These are phyloP conservation scores for Moniliella sp. DNA, from an alignment of 1,284 basidiomycete genomes.

Conservation along the genomic window DNA sequence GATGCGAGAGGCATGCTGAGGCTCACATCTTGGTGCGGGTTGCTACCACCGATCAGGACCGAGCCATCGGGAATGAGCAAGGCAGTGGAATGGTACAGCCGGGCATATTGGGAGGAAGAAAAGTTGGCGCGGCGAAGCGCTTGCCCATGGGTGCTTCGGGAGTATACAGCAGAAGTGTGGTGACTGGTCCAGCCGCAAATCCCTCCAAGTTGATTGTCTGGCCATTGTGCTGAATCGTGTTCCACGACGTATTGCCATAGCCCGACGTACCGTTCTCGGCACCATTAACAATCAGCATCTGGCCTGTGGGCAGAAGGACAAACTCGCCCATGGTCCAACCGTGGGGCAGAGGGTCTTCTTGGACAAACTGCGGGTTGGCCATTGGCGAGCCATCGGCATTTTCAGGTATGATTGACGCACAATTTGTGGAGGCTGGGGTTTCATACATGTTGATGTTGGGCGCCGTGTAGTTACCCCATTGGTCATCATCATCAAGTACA, in stretches of 20 bases:
- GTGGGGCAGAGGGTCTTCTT: constrained; percentile 20
- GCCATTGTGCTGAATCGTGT: constrained; percentile 12
- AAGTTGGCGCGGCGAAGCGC: constrained; percentile 48
- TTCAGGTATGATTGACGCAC: constrained; percentile 27
- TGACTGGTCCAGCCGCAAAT: constrained; percentile 56
- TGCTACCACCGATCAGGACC: constrained; percentile 69
- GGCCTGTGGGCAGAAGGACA: constrained; percentile 55
- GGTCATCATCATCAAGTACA: constrained; percentile 36
- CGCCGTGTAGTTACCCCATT: constrained; percentile 25
- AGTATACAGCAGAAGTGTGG: constrained; percentile 53
- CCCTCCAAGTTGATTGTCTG: constrained; percentile 21
- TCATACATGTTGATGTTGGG: constrained; percentile 19
- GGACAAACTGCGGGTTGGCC: constrained; percentile 12
- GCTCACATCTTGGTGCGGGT: constrained; percentile 61
- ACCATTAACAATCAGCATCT: constrained; percentile 35
- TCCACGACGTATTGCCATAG: constrained; percentile 49
- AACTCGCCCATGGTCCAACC: constrained; percentile 24
- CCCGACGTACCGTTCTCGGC: constrained; percentile 40
- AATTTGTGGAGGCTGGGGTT: constrained; percentile 16
- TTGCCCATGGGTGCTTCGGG: constrained; percentile 43
- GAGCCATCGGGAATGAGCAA: constrained; percentile 61
- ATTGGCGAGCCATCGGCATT: constrained; percentile 11
- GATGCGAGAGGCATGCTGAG: constrained; percentile 13
- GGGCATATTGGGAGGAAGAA: constrained; percentile 49
- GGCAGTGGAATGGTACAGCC: constrained; percentile 53